Evolutionary conservation across 352 stramenopile species (phyloP), one percentile per base, ranked within the genome.

Genomic region (Pythium guiyangense): DNA sequence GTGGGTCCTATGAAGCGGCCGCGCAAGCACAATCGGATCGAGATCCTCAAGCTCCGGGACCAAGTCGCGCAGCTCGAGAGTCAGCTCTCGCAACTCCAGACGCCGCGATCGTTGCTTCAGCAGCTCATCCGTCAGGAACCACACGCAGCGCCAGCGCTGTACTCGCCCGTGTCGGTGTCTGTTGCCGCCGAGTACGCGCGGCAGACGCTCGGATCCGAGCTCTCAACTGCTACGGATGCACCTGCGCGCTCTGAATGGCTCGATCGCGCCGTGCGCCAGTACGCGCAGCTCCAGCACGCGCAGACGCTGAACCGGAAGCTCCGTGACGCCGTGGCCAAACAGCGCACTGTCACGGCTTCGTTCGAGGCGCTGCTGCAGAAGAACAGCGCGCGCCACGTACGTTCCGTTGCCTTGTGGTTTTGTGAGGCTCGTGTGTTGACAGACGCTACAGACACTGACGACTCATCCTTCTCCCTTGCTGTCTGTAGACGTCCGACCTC

Each of bases 301-400:
- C 69, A 81, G 48, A 54, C 68, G 22, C 59, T 77, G 52, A 81
- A 81, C 55, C 62, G 62, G 12, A 69, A 67, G 22, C 60, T 84
- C 8, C 77, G 77, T 12, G 67, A 62, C 14, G 64, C 67, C 1
- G 40, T 84, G 35, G 57, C 70, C 39, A 60, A 66, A 20, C 73
- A 84, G 54, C 64, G 79, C 57, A 69, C 79, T 35, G 48, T 81
- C 57, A 66, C 63, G 15, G 74, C 69, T 46, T 67, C 60, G 20
- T 58, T 82, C 11, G 64, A 79, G 47, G 55, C 67, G 45, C 70
- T 82, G n/a, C 53, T 82, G 26, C 54, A 72, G 29, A 42, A 15
- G 47, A n/a, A n/a, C n/a, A n/a, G n/a, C n/a, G n/a, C n/a, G n/a
- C n/a, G n/a, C n/a, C n/a, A n/a, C n/a, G n/a, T 52, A 20, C 42